phyloP scores from a whole-genome alignment of 257 asterid genomes.

The Datura wrightii region DNA sequence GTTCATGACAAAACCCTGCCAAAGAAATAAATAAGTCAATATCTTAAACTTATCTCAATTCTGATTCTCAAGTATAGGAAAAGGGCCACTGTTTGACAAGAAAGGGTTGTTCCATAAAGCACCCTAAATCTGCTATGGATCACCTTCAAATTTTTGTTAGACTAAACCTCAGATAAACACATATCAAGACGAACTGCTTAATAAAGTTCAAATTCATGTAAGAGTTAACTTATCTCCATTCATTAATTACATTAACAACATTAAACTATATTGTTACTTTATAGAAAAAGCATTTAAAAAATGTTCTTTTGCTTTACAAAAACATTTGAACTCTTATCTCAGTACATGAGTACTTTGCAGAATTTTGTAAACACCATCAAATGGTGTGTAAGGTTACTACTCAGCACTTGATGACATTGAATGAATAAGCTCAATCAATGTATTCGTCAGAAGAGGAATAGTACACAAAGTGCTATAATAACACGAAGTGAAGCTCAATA shows the following conservation, averaged over 20 bases:
- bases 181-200: background rate
- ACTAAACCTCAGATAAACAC: background rate
- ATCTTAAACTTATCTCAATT: background rate
- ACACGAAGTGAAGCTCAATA: background rate
- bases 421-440: background rate
- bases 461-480: background rate
- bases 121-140: background rate
- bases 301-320: background rate
- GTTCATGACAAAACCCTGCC: slow-evolving; percentile 96
- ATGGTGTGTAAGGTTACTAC: background rate
- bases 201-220: background rate
- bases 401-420: background rate
- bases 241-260: background rate
- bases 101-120: background rate
- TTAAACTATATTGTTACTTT: background rate
- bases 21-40: slow-evolving; percentile 28
- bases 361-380: background rate
- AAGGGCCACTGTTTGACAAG: background rate
- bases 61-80: slow-evolving; percentile 7
- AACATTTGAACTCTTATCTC: background rate
- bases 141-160: background rate
- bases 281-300: background rate
- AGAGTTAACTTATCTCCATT: background rate
- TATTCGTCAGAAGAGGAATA: background rate
- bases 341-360: background rate